A percentile compares a stretch with the other conserved stretches of the same genome.
These are phyloP conservation scores for Leptographium wingfieldii DNA, from an alignment of 2,329 filamentous ascomycete species.

Conservation along the genomic window DNA sequence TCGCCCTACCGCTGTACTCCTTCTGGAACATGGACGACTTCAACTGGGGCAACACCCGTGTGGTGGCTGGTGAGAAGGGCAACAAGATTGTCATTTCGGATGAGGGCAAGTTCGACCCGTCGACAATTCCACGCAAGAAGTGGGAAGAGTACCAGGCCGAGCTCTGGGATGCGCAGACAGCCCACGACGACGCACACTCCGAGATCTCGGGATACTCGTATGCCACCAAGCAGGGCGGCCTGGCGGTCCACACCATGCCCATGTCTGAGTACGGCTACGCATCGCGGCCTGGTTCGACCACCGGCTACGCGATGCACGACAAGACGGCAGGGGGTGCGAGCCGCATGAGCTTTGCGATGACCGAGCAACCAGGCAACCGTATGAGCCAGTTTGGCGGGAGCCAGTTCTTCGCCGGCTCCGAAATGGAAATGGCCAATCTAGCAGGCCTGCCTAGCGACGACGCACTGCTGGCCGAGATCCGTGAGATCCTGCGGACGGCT, in stretches of 20 bases:
- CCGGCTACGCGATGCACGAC: conserved; percentile 36
- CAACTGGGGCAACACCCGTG: conserved; percentile 96
- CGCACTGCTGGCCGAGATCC: conserved; percentile 80
- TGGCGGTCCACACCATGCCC: conserved; percentile 30
- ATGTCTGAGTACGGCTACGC: conserved; percentile 58
- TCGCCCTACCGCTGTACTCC: conserved; percentile 78
- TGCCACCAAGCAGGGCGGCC: conserved; percentile 63
- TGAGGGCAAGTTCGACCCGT: conserved; percentile 94
- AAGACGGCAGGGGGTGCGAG: conserved; percentile 29
- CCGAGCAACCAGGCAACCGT: conserved; percentile 47
- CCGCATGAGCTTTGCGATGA: conserved; percentile 70
- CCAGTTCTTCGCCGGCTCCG: conserved; percentile 39
- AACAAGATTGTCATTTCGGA: conserved; percentile 88
- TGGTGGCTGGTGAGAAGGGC: conserved; percentile 87
- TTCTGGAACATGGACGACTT: conserved; percentile 99
- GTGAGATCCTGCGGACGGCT: conserved; percentile 80
- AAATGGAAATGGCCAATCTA: conserved; percentile 65
- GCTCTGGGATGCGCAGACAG: conserved; percentile 86
- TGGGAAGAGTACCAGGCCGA: conserved; percentile 99
- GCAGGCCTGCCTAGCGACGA: conserved; percentile 75
- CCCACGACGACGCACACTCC: conserved; percentile 69
- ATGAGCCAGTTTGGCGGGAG: conserved; percentile 49
- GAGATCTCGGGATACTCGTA: conserved; percentile 93
- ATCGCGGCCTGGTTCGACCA: conserved; percentile 42
- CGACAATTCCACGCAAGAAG: conserved; percentile 88